Conservation (phyloP, 768 basidiomycete species). For the Peribolospora baueri region DNA sequence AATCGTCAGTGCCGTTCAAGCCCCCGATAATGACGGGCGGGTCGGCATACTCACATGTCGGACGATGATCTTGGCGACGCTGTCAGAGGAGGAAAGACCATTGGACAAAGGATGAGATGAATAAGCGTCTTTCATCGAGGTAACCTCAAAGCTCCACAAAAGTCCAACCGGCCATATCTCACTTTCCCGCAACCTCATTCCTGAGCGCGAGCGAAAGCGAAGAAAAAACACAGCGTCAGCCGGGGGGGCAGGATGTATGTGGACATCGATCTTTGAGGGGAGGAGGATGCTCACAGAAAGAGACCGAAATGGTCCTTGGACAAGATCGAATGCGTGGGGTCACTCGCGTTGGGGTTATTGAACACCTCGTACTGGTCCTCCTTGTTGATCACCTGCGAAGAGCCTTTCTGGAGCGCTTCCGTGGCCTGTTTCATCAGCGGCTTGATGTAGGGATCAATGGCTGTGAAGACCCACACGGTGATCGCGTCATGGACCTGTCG, state of each 20-base stretch:
- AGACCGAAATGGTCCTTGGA: slow-evolving; percentile 2
- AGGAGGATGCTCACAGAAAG: background rate
- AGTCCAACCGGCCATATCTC: background rate
- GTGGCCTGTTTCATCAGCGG: slow-evolving; percentile 40
- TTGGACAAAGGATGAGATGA: slow-evolving; percentile 14
- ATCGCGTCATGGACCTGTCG: slow-evolving; percentile 2
- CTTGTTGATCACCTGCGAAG: slow-evolving; percentile 51
- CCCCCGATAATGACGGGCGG: too few species aligned
- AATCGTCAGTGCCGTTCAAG: too few species aligned
- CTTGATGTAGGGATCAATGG: slow-evolving; percentile 63
- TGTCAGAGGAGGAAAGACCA: slow-evolving; percentile 18
- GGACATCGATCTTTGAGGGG: slow-evolving; percentile 36
- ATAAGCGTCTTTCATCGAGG: background rate
- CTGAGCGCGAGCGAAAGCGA: too few species aligned
- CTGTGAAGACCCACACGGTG: slow-evolving; percentile 56
- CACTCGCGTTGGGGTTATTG: slow-evolving; percentile 46
- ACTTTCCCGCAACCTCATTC: too few species aligned
- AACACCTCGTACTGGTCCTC: slow-evolving; percentile 71
- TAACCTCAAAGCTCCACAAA: slow-evolving; percentile 6
- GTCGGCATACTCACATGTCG: slow-evolving; percentile 8
- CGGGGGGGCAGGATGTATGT: slow-evolving; percentile 11
- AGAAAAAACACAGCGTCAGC: too few species aligned
- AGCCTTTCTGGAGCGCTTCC: slow-evolving; percentile 33
- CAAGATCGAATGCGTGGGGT: slow-evolving; percentile 13
- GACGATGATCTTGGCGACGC: slow-evolving; percentile 20